Percentiles rank a stretch among this genome's conserved stretches.
phyloP scores from a whole-genome alignment of 78 protist genomes.

The slime mould (Dictyostelium discoideum) region DNA sequence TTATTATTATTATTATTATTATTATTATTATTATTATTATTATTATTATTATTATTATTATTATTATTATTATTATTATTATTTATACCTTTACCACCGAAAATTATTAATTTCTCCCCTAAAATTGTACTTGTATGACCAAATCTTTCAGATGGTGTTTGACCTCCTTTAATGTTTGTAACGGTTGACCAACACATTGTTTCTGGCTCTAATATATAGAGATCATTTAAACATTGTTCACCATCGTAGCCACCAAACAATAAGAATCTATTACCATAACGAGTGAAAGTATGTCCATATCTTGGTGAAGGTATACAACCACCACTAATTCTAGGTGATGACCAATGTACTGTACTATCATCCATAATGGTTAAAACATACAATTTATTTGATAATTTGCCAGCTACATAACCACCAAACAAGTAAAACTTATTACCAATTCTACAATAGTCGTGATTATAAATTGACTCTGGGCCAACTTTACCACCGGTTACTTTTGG shows the following conservation, averaged over 20 bases:
- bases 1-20: neutral
- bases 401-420: conserved; percentile 59
- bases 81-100: conserved; percentile 34
- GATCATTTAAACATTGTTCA: conserved; percentile 36
- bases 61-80: neutral
- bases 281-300: conserved; percentile 64
- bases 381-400: conserved; percentile 59
- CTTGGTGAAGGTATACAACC: conserved; percentile 28
- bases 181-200: conserved; percentile 58
- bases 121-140: conserved; percentile 61
- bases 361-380: conserved; percentile 59
- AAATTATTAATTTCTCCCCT: conserved; percentile 64
- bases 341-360: conserved; percentile 74
- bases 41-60: too few relatives aligned
- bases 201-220: conserved; percentile 46
- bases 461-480: conserved; percentile 57
- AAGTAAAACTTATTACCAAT: conserved; percentile 75
- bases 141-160: conserved; percentile 52
- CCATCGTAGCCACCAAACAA: conserved; percentile 68
- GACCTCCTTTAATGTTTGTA: conserved; percentile 28
- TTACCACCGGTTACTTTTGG: conserved; percentile 70
- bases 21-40: neutral
- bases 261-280: conserved; percentile 67
- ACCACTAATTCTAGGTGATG: conserved; percentile 54
- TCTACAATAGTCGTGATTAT: conserved; percentile 61